Conservation (phyloP, 2,329 filamentous ascomycete species). For the Fusarium nurragi region DNA sequence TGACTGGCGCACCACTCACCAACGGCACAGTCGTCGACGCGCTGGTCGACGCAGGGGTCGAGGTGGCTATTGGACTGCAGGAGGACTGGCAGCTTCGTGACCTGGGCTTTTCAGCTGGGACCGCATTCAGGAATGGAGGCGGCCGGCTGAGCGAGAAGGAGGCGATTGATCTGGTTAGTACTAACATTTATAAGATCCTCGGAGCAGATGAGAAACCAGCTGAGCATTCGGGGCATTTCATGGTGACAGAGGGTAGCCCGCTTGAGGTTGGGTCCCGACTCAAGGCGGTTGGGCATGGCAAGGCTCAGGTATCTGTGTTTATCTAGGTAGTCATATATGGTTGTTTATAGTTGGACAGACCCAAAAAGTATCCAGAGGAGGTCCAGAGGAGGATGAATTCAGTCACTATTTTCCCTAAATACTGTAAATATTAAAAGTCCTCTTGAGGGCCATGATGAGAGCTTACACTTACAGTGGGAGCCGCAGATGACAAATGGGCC, state of each 20-base stretch:
- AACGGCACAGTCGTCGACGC: slow-evolving; percentile 70
- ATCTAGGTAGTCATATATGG: not conserved
- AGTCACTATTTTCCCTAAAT: not conserved
- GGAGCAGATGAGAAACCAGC: slow-evolving; percentile 53
- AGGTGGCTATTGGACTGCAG: slow-evolving; percentile 65
- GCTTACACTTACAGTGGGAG: not conserved
- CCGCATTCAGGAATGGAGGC: slow-evolving; percentile 64
- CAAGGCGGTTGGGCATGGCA: slow-evolving; percentile 36
- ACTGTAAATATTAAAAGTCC: not conserved
- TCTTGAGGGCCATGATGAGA: not conserved
- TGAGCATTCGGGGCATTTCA: slow-evolving; percentile 59
- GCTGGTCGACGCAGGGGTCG: slow-evolving; percentile 67
- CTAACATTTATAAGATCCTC: slow-evolving; percentile 67
- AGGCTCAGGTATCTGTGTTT: slow-evolving; percentile 29
- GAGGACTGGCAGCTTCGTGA: slow-evolving; percentile 72
- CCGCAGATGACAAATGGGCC: slow-evolving; percentile 30
- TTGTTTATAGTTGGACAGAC: not conserved
- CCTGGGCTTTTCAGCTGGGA: slow-evolving; percentile 67
- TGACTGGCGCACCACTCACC: slow-evolving; percentile 72
- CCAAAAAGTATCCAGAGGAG: too few species aligned
- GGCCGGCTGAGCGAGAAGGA: slow-evolving; percentile 63
- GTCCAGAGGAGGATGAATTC: too few species aligned
- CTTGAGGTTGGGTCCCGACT: slow-evolving; percentile 61
- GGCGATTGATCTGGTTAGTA: slow-evolving; percentile 66
- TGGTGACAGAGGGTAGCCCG: slow-evolving; percentile 71